Conservation (phyloP, 768 basidiomycete genomes). For the Pisolithus orientalis region DNA sequence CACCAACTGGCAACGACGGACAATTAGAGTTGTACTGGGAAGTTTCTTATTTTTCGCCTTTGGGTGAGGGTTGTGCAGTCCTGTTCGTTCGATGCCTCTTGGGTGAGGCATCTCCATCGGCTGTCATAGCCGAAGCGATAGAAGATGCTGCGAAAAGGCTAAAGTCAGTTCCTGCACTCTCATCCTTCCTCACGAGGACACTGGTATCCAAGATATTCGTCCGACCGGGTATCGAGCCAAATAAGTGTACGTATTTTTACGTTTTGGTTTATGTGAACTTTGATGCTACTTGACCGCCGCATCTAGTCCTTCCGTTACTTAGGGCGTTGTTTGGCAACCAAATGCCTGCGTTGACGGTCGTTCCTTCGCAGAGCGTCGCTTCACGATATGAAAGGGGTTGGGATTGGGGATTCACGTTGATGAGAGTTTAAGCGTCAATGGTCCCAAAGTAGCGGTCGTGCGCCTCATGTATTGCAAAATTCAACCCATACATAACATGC, state of each 20-base stretch:
- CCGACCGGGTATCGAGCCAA: conserved; percentile 3
- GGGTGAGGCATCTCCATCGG: not conserved
- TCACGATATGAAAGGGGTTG: conserved; percentile 17
- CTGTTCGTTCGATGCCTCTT: conserved; percentile 36
- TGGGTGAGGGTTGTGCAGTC: conserved; percentile 35
- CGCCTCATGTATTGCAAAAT: no score
- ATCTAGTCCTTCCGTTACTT: conserved; percentile 14
- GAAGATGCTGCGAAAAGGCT: conserved; percentile 9
- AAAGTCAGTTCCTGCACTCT: conserved; percentile 9
- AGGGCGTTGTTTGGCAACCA: conserved; percentile 14
- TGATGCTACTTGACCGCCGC: not conserved
- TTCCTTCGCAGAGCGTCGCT: conserved; percentile 16
- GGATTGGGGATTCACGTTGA: conserved; percentile 25
- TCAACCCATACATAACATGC: no score
- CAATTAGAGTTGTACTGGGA: conserved; percentile 39
- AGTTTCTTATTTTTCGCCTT: conserved; percentile 37
- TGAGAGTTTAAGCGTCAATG: conserved; percentile 15
- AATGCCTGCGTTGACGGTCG: conserved; percentile 23
- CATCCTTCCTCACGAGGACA: conserved; percentile 17
- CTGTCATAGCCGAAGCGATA: not conserved
- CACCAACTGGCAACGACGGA: not conserved
- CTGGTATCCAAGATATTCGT: conserved; percentile 23
- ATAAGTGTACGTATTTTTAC: conserved; percentile 12
- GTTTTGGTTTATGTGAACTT: not conserved
- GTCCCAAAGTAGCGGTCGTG: not conserved